Conservation (phyloP, 2,329 filamentous ascomycete genomes). For the Neobulgaria alba region DNA sequence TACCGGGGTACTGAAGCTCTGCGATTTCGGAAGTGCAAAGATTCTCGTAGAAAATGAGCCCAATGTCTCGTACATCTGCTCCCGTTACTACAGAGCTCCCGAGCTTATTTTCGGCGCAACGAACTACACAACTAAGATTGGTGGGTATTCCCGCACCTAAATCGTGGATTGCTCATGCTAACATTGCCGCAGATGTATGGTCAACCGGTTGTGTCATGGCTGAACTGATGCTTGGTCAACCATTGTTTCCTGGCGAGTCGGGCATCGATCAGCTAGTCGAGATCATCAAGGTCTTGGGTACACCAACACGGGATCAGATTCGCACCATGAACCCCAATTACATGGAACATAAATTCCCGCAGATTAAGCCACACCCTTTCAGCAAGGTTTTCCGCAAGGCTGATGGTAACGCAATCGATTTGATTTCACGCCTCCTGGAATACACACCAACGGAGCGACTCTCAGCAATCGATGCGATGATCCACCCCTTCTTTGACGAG, state of each 20-base stretch:
- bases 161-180: slow-evolving; percentile 13
- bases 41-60: slow-evolving; percentile 98
- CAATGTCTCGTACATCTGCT: slow-evolving; percentile 99
- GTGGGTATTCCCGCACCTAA: slow-evolving; percentile 44
- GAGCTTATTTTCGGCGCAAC: slow-evolving; percentile 98
- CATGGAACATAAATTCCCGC: slow-evolving; percentile 99
- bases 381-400: slow-evolving; percentile 99
- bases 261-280: slow-evolving; percentile 98
- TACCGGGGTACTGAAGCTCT: slow-evolving; percentile 89
- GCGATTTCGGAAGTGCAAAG: slow-evolving; percentile 98
- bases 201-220: slow-evolving; percentile 99
- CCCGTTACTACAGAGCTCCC: slow-evolving; percentile 93
- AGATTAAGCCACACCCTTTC: slow-evolving; percentile 99
- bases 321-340: slow-evolving; percentile 99
- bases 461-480: slow-evolving; percentile 91
- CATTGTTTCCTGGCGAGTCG: slow-evolving; percentile 94
- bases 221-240: slow-evolving; percentile 96
- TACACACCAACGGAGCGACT: slow-evolving; percentile 96
- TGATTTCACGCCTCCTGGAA: slow-evolving; percentile 88
- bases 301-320: slow-evolving; percentile 94
- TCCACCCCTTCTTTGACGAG: slow-evolving; percentile 98
- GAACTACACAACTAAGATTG: slow-evolving; percentile 99
- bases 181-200: slow-evolving; percentile 70
- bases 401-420: slow-evolving; percentile 82
- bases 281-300: slow-evolving; percentile 98